A percentile compares a stretch with the other conserved stretches of the same genome.
phyloP scores from a whole-genome alignment of 1,139 yeast genomes.

The Insectozyma bohioensis region DNA sequence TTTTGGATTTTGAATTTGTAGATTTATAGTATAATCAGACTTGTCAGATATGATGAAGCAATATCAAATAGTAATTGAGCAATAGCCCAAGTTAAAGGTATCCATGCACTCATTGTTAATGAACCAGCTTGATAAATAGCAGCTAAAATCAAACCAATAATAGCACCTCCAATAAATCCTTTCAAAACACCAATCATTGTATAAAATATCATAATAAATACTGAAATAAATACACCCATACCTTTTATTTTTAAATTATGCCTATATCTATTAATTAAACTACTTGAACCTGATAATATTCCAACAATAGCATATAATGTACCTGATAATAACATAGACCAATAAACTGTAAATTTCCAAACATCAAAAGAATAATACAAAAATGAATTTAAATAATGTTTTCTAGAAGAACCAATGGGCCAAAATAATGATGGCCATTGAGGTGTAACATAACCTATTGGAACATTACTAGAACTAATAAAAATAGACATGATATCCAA shows the following conservation, averaged over 20 bases:
- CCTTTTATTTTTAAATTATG: slow-evolving; percentile 18
- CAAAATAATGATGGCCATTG: slow-evolving; percentile 77
- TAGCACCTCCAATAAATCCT: slow-evolving; percentile 69
- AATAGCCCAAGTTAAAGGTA: slow-evolving; percentile 80
- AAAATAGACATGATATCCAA: slow-evolving; percentile 19
- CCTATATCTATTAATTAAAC: slow-evolving; percentile 23
- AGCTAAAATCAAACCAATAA: slow-evolving; percentile 61
- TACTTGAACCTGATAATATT: slow-evolving; percentile 51
- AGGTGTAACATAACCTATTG: slow-evolving; percentile 82
- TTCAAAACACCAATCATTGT: slow-evolving; percentile 56
- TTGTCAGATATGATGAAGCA: slow-evolving; percentile 57
- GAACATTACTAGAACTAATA: slow-evolving; percentile 49
- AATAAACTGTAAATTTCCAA: slow-evolving; percentile 80
- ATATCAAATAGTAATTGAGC: slow-evolving; percentile 66
- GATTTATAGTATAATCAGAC: slow-evolving; percentile 32
- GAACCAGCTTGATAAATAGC: slow-evolving; percentile 77
- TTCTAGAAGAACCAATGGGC: slow-evolving; percentile 54
- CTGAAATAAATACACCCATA: slow-evolving; percentile 9
- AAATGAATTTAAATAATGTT: slow-evolving; percentile 49
- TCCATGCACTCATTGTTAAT: slow-evolving; percentile 90
- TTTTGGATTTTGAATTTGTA: no score
- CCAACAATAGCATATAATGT: slow-evolving; percentile 70
- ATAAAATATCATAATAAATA: slow-evolving; percentile 48
- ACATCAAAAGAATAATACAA: slow-evolving; percentile 71
- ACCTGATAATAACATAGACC: slow-evolving; percentile 73